These are phyloP conservation scores for Prunus davidiana DNA, from an alignment of 306 rosid species.

Conservation along the genomic window DNA sequence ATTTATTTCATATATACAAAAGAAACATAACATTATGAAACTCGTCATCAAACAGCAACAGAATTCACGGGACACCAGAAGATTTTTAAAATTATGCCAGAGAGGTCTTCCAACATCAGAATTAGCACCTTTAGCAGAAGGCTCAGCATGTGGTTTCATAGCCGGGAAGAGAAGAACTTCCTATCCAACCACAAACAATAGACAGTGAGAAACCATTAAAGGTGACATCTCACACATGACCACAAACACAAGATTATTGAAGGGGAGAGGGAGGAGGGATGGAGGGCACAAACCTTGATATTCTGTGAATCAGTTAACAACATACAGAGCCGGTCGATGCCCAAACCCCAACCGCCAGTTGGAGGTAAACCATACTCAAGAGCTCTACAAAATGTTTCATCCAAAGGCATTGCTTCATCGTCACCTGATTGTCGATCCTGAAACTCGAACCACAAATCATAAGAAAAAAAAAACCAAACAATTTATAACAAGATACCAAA, in stretches of 20 bases:
- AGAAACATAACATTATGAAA: neutral
- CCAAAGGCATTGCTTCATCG: constrained; percentile 92
- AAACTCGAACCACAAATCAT: constrained; percentile 15
- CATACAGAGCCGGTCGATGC: constrained; percentile 82
- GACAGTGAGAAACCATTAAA: neutral
- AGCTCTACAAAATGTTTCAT: constrained; percentile 83
- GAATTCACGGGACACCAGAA: too few relatives aligned
- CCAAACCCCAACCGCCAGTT: constrained; percentile 97
- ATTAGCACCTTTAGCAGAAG: constrained; percentile 32
- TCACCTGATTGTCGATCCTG: constrained; percentile 97
- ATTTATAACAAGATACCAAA: neutral
- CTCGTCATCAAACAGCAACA: neutral
- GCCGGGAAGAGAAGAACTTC: constrained; percentile 96
- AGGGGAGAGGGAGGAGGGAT: neutral
- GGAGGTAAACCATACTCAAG: constrained; percentile 96
- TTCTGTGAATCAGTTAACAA: constrained; percentile 80
- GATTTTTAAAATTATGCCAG: neutral
- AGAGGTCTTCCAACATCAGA: neutral
- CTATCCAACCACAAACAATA: constrained; percentile 32
- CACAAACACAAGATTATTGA: neutral
- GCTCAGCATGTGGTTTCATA: constrained; percentile 67
- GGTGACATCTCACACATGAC: neutral
- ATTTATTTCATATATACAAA: neutral
- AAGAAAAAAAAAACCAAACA: neutral
- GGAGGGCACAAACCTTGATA: constrained; percentile 56